Percentiles rank a stretch among this genome's conserved stretches.
phyloP scores from a whole-genome alignment of 257 asterid species.

The Capsicum baccatum region DNA sequence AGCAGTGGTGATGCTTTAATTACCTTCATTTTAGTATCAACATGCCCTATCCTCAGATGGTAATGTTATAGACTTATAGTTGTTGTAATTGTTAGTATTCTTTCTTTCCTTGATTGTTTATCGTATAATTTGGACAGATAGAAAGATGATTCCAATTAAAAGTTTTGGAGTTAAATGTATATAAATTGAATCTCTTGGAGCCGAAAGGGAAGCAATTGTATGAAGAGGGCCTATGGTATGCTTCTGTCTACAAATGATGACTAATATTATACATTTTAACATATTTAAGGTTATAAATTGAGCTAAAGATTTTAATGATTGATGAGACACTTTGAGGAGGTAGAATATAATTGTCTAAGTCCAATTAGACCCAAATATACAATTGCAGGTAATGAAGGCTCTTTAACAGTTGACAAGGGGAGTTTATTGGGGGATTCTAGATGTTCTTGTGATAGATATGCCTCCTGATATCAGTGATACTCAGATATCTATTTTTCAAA shows the following conservation, averaged over 20 bases:
- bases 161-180: constrained; percentile 85
- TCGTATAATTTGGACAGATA: constrained; percentile 50
- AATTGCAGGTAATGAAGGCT: constrained; percentile 90
- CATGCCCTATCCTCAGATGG: not conserved
- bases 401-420: constrained; percentile 98
- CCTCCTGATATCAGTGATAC: constrained; percentile 99
- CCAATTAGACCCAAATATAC: constrained; percentile 13
- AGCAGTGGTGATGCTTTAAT: constrained; percentile 60
- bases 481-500: constrained; percentile 95
- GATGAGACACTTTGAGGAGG: not conserved
- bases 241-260: constrained; percentile 26
- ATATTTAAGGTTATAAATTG: constrained; percentile 7
- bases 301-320: not conserved
- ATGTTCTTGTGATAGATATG: constrained; percentile 98
- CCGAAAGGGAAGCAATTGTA: constrained; percentile 85
- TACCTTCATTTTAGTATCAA: not conserved
- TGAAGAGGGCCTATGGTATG: constrained; percentile 99
- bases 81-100: not conserved
- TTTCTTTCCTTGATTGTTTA: constrained; percentile 1
- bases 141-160: constrained; percentile 90
- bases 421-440: constrained; percentile 90
- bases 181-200: constrained; percentile 97
- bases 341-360: not conserved
- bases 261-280: constrained; percentile 1
- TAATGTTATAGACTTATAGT: not conserved